Conservation (phyloP, 257 asterid species). For the Solanum chilense region DNA sequence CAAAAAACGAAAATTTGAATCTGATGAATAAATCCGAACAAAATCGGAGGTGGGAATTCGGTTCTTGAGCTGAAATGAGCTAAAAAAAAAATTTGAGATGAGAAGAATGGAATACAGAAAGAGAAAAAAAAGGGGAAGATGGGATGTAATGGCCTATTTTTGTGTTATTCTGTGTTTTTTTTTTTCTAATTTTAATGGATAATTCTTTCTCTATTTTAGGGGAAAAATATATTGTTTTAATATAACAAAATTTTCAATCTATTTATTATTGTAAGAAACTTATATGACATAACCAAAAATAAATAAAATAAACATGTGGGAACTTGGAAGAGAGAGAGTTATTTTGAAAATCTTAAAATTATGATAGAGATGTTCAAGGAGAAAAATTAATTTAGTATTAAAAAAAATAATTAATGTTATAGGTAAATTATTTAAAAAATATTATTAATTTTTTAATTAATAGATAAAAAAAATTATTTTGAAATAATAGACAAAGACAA, state of each 20-base stretch:
- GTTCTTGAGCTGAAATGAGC: not conserved
- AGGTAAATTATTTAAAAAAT: no score
- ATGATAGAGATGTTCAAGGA: not conserved
- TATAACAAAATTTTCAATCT: not conserved
- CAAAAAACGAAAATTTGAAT: not conserved
- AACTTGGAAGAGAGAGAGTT: not conserved
- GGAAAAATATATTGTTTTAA: not conserved
- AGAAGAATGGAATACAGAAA: constrained; percentile 12
- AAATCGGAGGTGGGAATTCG: not conserved
- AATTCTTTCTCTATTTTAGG: not conserved
- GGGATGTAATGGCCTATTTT: not conserved
- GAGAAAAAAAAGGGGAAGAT: constrained; percentile 1
- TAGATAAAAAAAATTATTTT: no score
- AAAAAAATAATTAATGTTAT: no score
- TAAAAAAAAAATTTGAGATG: constrained; percentile 17
- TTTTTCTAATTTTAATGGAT: not conserved
- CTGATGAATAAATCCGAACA: not conserved
- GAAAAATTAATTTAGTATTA: not conserved
- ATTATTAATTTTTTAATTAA: no score
- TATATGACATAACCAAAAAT: not conserved
- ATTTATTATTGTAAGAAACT: not conserved
- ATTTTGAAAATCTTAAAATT: not conserved
- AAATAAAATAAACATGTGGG: not conserved
- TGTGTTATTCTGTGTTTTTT: not conserved
- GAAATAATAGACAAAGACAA: no score